Evolutionary conservation across 345 rosid species (phyloP), one percentile per base, ranked within the genome.

Genomic region (Psidium friedrichsthalianum): DNA sequence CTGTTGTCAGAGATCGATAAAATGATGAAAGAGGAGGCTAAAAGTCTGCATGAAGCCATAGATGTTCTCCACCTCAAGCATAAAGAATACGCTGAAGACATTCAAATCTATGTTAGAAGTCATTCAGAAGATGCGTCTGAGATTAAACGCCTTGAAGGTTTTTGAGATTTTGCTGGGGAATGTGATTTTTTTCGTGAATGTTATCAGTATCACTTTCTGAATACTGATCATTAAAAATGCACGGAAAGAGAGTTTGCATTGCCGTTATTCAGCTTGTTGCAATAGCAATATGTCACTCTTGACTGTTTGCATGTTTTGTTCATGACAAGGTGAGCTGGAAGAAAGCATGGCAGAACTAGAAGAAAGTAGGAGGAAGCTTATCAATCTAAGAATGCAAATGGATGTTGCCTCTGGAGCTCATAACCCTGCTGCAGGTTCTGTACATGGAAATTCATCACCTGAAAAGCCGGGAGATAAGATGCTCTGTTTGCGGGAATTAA

Each of bases 331-430:
- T 88, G 95, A 95, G 90, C 87, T 97, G 87, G 99, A 97, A 90
- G 99, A 97, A 91, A 90, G 85, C 88, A 92, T 92, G 93, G 92
- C 92, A 69, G 96, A 95, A 89, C 97, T 96, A 57, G 98, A 97
- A 92, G 99, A 94, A 86, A 94, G 94, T 88, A 93, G 97, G 92
- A 92, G 99, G 91, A 97, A 95, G 89, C 86, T 96, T 88, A 90
- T 97, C 84, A 91, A 88, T 89, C 88, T 93, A 88, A 93, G 89
- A 87, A 96, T 96, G 98, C 97, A 95, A 88, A 97, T 94, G 90
- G 98, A 94, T 90, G 91, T 91, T 40, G 94, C 95, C 51, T 92
- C 93, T 84, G 96, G 92, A 82, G 25, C 86, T 85, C 93, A 90
- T 87, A 88, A 86, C 84, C 86, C 93, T 32, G 83, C 91, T 69